Conservation (phyloP, 352 stramenopile species). For the Thraustochytrium sp. region DNA sequence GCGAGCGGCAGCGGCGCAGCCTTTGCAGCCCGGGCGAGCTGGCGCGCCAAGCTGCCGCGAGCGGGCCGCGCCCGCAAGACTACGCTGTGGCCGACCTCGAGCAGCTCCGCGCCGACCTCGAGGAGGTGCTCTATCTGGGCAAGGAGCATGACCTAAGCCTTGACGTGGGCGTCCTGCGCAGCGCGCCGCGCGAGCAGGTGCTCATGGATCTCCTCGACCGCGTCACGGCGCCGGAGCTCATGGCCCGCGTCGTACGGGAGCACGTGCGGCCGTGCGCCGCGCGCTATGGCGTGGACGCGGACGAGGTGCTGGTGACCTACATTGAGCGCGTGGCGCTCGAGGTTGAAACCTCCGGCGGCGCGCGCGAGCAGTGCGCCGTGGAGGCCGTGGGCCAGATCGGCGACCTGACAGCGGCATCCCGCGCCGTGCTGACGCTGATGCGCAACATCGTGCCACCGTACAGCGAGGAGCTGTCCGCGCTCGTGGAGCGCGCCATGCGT, state of each 20-base stretch:
- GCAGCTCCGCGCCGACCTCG: slow-evolving; percentile 1
- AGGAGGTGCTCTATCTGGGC: background rate
- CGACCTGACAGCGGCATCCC: background rate
- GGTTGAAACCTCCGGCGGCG: background rate
- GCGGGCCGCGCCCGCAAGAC: background rate
- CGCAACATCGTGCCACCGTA: slow-evolving; percentile 29
- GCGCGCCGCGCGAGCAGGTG: background rate
- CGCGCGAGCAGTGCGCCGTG: slow-evolving; percentile 1
- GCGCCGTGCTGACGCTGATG: background rate
- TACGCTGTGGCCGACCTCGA: background rate
- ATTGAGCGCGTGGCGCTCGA: slow-evolving; percentile 10
- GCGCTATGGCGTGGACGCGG: slow-evolving; percentile 19
- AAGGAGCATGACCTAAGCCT: background rate
- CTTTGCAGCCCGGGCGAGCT: background rate
- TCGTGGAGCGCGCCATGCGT: background rate
- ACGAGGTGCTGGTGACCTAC: background rate
- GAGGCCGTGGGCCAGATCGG: background rate
- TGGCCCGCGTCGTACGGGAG: background rate
- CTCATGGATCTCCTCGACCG: slow-evolving; percentile 6
- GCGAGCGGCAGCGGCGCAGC: background rate
- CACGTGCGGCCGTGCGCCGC: background rate
- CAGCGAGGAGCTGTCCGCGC: slow-evolving; percentile 3
- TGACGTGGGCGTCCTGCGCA: background rate
- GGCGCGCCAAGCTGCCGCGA: background rate
- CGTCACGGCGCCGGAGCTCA: slow-evolving; percentile 1